Conservation (phyloP, 1,284 basidiomycete species). For the Sutorius eximius region DNA sequence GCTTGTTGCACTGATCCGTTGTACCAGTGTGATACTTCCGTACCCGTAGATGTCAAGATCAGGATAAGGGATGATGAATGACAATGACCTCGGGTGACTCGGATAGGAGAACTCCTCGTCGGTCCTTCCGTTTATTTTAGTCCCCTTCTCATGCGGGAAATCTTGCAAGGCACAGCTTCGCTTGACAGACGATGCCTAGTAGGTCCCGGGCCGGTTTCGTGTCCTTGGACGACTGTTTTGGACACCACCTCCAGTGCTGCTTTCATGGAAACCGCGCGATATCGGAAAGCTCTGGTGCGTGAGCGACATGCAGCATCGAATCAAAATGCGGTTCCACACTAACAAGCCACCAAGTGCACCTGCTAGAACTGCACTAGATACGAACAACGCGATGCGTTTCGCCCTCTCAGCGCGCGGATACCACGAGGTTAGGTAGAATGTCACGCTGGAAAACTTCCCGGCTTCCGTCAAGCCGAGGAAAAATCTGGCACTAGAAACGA, state of each 20-base stretch:
- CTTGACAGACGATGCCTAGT: neutral
- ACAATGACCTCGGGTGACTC: neutral
- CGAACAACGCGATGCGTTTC: slow-evolving; percentile 15
- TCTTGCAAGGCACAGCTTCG: neutral
- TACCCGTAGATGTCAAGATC: too few relatives aligned
- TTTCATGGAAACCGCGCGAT: too few relatives aligned
- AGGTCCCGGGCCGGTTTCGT: too few relatives aligned
- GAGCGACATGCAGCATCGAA: neutral
- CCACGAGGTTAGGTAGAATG: slow-evolving; percentile 20
- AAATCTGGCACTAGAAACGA: slow-evolving; percentile 39
- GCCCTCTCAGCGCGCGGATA: slow-evolving; percentile 19
- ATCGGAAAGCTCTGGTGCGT: neutral
- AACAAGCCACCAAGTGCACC: slow-evolving; percentile 19
- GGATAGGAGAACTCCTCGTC: neutral
- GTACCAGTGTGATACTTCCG: too few relatives aligned
- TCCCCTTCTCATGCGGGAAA: neutral
- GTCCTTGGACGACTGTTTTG: too few relatives aligned
- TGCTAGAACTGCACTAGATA: slow-evolving; percentile 10
- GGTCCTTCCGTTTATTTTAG: neutral
- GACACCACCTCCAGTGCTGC: too few relatives aligned
- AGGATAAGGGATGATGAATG: neutral
- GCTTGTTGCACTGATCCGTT: too few relatives aligned
- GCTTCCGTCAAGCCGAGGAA: slow-evolving; percentile 28
- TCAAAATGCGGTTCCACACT: slow-evolving; percentile 12
- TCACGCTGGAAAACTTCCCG: slow-evolving; percentile 19